phyloP scores from a whole-genome alignment of 2,329 filamentous ascomycete species.

The Aspergillus sp. region DNA sequence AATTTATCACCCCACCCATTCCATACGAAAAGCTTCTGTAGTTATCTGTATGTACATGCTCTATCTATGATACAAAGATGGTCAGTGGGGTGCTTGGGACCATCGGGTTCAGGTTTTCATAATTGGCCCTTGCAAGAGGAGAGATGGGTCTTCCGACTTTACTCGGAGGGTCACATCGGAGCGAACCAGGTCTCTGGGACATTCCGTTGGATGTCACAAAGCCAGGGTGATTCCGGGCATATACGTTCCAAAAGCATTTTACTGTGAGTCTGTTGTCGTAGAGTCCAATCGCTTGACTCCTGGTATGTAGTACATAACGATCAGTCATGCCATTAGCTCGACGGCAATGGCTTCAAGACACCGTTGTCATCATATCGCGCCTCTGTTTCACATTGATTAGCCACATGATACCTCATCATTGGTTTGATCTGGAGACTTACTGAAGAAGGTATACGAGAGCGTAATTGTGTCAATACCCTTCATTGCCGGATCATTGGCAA shows the following conservation, averaged over 20 bases:
- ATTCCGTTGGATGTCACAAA: neutral
- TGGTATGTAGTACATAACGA: neutral
- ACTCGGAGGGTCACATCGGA: neutral
- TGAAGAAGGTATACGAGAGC: conserved; percentile 97
- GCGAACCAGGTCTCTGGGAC: neutral
- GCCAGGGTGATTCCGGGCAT: neutral
- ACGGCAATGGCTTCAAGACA: conserved; percentile 61
- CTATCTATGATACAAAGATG: conserved; percentile 9
- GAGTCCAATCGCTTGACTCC: neutral
- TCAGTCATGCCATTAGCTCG: conserved; percentile 13
- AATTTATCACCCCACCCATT: neutral
- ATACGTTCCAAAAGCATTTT: neutral
- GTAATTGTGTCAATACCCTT: conserved; percentile 93
- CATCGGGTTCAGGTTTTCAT: neutral
- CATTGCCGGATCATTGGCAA: conserved; percentile 91
- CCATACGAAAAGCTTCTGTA: neutral
- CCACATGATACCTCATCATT: neutral
- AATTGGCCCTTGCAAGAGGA: neutral
- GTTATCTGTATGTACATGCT: conserved; percentile 8
- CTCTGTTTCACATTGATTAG: conserved; percentile 57
- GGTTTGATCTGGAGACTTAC: conserved; percentile 55
- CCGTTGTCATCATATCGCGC: conserved; percentile 83
- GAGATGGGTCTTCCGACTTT: neutral
- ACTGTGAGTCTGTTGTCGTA: neutral
- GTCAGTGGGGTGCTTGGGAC: neutral